Evolutionary conservation across 176 grass and related monocot species (phyloP), one percentile per base, ranked within the genome.

Genomic region (Zoysia japonica): DNA sequence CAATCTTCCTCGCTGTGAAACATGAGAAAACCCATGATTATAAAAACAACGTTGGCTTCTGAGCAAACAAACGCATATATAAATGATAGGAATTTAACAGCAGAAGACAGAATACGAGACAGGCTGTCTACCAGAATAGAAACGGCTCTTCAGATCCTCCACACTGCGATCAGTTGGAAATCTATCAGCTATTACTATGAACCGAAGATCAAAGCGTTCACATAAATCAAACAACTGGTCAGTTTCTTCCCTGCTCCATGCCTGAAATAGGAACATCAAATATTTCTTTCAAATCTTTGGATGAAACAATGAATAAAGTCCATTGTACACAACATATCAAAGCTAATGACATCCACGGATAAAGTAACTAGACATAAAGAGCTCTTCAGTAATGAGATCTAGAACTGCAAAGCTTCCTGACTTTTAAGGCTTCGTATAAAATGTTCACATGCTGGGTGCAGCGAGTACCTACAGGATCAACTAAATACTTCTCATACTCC

Each of bases 401-500:
- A 70, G 19, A n/a, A 82, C 67, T 9, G 9, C 42, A 77, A 65
- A 20, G 82, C 6, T 68, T 80, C 14, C 5, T 65, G 17, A 47
- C 53, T 75, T 36, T 46, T 15, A 16, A 60, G 43, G 36, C 76
- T 35, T 13, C 43, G 5, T 9, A 59, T n/a, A 19, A 62, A 83
- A 48, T 19, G 47, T 35, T 60, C 20, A 9, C 8, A 61, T 61
- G 59, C 20, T 35, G 11, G 3, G 9, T 47, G 75, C 43, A 35
- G 60, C 52, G 70, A 87, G 65, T 95, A 93, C 92, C 83, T 93
- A 98, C 96, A 94, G 90, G 92, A 87, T 98, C 92, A 85, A 77
- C 84, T 87, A 98, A 93, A 76, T 86, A 85, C 79, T 98, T 98
- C 84, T 95, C 92, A n/a, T 98, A 98, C 86, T 98, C 96, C 76